Conservation (phyloP, 306 rosid species). For the Rosa persica region DNA sequence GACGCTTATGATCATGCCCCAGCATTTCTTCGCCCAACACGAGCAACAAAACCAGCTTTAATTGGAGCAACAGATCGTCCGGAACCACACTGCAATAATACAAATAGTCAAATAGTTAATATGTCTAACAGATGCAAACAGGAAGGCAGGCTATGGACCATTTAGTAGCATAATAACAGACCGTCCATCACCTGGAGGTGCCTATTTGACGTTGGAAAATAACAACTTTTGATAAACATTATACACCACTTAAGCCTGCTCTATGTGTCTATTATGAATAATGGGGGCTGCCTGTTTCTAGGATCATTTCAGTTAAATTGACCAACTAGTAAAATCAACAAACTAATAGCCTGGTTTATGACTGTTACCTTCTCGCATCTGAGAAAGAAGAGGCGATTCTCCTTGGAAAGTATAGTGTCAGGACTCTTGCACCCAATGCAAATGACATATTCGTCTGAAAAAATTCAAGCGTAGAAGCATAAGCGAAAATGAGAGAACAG, state of each 20-base stretch:
- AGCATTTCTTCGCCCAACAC: constrained; percentile 78
- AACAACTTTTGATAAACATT: too few relatives aligned
- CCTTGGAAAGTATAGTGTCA: constrained; percentile 91
- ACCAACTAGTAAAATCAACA: neutral
- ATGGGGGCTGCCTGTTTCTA: neutral
- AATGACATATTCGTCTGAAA: constrained; percentile 50
- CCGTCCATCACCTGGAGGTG: too few relatives aligned
- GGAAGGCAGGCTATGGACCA: neutral
- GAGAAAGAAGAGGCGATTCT: constrained; percentile 95
- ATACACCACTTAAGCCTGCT: too few relatives aligned
- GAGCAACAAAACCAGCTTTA: constrained; percentile 96
- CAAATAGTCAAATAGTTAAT: neutral
- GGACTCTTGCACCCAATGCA: constrained; percentile 46
- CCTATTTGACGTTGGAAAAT: too few relatives aligned
- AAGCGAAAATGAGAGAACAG: neutral
- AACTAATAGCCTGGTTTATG: neutral
- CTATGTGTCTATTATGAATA: too few relatives aligned
- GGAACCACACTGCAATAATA: constrained; percentile 75
- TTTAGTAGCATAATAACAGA: neutral
- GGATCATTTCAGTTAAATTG: neutral
- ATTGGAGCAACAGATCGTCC: constrained; percentile 92
- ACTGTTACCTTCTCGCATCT: constrained; percentile 84
- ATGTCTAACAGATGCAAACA: neutral
- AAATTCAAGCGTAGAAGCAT: constrained; percentile 7
- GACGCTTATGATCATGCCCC: constrained; percentile 49